These are phyloP conservation scores for Botryobasidium botryosum DNA, from an alignment of 768 basidiomycete genomes.

Conservation along the genomic window DNA sequence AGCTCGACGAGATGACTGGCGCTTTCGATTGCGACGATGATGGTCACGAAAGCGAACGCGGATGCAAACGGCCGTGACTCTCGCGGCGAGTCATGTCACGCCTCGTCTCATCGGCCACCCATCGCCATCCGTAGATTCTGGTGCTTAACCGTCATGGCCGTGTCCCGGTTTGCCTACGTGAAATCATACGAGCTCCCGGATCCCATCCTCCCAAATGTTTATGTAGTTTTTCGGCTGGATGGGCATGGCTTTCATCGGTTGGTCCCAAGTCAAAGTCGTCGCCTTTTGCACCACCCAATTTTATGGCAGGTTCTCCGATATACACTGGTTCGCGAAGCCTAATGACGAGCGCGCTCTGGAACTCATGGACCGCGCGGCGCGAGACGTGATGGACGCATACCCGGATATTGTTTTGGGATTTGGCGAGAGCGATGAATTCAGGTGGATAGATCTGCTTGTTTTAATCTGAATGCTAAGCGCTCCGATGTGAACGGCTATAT, in stretches of 20 bases:
- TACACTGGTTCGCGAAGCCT: conserved; percentile 72
- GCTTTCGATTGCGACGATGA: no score
- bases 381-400: conserved; percentile 61
- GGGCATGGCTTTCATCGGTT: conserved; percentile 91
- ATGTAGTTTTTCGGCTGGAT: conserved; percentile 73
- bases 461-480: neutral
- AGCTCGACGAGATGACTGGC: no score
- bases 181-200: conserved; percentile 81
- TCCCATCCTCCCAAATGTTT: conserved; percentile 64
- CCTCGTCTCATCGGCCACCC: no score
- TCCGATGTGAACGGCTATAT: neutral
- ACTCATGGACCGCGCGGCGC: conserved; percentile 87
- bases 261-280: conserved; percentile 15
- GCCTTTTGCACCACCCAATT: neutral
- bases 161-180: conserved; percentile 85
- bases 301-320: conserved; percentile 55
- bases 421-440: conserved; percentile 96
- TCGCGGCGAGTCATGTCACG: no score
- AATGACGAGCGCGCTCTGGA: conserved; percentile 76
- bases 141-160: no score
- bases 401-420: conserved; percentile 76
- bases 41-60: no score
- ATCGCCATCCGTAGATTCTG: no score
- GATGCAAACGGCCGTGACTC: no score
- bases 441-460: conserved; percentile 29